Percentiles rank a stretch among this genome's conserved stretches.
Evolutionary conservation across 441 rosid genomes (phyloP).

Genomic region (Pelargonium australe): DNA sequence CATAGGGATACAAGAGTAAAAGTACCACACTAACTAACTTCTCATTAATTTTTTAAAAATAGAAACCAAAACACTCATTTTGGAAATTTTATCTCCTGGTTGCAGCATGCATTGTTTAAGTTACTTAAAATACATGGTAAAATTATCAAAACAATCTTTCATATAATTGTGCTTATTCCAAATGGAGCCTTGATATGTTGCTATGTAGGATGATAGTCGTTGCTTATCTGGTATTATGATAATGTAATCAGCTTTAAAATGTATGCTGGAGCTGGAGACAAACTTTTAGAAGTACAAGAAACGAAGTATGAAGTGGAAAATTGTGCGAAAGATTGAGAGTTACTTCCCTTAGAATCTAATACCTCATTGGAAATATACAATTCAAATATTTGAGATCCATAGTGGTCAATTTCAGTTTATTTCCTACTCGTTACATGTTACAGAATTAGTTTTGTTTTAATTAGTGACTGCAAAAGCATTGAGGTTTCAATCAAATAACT

Average conservation of each 20-base stretch:
- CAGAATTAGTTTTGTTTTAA: conserved; percentile 13
- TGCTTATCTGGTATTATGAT: background rate
- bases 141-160: too few species aligned
- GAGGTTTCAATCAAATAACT: conserved; percentile 63
- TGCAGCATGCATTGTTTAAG: too few species aligned
- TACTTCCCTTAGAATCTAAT: background rate
- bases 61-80: background rate
- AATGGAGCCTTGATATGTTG: background rate
- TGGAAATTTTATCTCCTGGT: background rate
- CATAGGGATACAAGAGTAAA: too few species aligned
- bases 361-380: background rate
- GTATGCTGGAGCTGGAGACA: background rate
- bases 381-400: background rate
- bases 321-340: background rate
- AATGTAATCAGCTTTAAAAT: background rate
- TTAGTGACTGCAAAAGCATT: conserved; percentile 67
- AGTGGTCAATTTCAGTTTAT: background rate
- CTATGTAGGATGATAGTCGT: background rate
- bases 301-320: background rate
- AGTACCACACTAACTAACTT: too few species aligned
- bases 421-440: background rate
- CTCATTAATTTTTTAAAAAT: too few species aligned
- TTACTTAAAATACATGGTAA: too few species aligned
- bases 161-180: background rate
- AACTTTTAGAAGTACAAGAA: background rate